phyloP scores from a whole-genome alignment of 441 rosid species.

The Corymbia calophylla region DNA sequence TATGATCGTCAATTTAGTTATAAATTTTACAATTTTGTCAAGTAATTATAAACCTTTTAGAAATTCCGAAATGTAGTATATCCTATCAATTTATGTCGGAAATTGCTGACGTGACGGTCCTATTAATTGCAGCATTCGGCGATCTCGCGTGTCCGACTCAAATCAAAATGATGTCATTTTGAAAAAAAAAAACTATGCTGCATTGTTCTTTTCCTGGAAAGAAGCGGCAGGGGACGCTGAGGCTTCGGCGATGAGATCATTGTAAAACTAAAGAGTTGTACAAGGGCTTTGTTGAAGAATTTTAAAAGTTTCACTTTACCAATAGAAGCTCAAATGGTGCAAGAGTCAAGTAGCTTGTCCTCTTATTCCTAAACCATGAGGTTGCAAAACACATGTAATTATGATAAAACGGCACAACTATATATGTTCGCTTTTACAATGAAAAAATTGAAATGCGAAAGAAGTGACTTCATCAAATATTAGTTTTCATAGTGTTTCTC shows the following conservation, averaged over 20 bases:
- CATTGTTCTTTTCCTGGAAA: background rate
- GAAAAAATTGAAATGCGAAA: background rate
- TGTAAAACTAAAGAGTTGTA: background rate
- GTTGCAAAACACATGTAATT: background rate
- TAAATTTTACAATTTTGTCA: background rate
- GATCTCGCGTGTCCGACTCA: accelerated
- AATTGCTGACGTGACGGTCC: background rate
- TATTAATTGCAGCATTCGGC: accelerated
- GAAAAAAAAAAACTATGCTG: background rate
- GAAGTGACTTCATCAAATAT: background rate
- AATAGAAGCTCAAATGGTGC: background rate
- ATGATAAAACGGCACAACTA: background rate
- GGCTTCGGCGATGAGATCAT: background rate
- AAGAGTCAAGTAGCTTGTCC: background rate
- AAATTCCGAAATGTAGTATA: background rate
- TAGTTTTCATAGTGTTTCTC: background rate
- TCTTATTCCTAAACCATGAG: background rate
- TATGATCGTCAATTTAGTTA: accelerated
- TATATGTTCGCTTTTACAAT: background rate
- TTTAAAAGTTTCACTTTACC: background rate
- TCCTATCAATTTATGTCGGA: background rate
- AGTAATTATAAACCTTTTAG: background rate
- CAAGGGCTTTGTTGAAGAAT: background rate
- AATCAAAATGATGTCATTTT: background rate
- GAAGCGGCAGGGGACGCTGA: accelerated